Conservation (phyloP, 2,329 filamentous ascomycete species). For the Beauveria pseudobassiana region DNA sequence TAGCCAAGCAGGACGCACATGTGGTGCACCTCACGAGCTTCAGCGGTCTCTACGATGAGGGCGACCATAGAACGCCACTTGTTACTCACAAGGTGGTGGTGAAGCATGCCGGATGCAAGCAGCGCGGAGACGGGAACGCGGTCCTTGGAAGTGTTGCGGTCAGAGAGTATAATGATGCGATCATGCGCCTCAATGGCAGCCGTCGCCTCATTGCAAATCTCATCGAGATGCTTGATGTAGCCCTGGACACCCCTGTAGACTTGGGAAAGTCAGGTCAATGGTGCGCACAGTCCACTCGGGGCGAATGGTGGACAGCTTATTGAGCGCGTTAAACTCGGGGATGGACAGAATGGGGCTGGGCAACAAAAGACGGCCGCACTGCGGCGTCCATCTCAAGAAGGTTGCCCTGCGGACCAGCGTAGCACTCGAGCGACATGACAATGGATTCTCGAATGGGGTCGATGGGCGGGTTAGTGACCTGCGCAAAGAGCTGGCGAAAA, state of each 20-base stretch:
- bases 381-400: slow-evolving; percentile 87
- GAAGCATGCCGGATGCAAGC: slow-evolving; percentile 84
- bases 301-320: slow-evolving; percentile 65
- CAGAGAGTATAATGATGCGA: slow-evolving; percentile 82
- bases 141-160: slow-evolving; percentile 75
- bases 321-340: slow-evolving; percentile 82
- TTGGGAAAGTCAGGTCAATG: slow-evolving; percentile 93
- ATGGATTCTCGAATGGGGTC: slow-evolving; percentile 96
- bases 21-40: slow-evolving; percentile 95
- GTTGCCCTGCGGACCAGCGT: slow-evolving; percentile 93
- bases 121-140: slow-evolving; percentile 81
- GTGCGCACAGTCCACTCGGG: slow-evolving; percentile 79
- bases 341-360: slow-evolving; percentile 86
- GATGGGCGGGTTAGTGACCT: slow-evolving; percentile 96
- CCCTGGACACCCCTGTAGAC: slow-evolving; percentile 69
- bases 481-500: slow-evolving; percentile 94
- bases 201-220: slow-evolving; percentile 78
- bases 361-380: slow-evolving; percentile 78
- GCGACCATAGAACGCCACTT: slow-evolving; percentile 89
- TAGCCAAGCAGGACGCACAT: slow-evolving; percentile 98
- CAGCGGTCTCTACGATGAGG: slow-evolving; percentile 82
- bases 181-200: slow-evolving; percentile 76
- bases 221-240: slow-evolving; percentile 80
- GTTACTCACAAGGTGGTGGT: slow-evolving; percentile 91
- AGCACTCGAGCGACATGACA: slow-evolving; percentile 96